These are phyloP conservation scores for Claviceps africana DNA, from an alignment of 2,329 filamentous ascomycete genomes.

Conservation along the genomic window DNA sequence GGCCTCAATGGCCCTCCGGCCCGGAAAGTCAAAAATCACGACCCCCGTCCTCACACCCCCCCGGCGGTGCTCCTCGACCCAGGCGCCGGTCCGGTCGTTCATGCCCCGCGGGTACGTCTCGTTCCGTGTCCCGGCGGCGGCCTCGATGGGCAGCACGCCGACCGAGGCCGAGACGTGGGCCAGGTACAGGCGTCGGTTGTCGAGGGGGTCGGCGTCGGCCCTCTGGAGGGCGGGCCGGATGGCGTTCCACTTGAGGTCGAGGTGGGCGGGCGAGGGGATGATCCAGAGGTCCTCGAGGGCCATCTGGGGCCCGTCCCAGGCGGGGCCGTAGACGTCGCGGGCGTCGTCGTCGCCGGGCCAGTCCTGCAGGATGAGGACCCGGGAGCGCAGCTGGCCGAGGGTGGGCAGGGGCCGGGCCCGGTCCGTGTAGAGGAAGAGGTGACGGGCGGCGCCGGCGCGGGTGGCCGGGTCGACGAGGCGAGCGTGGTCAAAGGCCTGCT, in stretches of 20 bases:
- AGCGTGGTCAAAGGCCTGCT: constrained; percentile 30
- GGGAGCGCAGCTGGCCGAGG: constrained; percentile 30
- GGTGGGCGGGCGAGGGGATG: constrained; percentile 26
- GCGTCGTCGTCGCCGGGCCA: constrained; percentile 18
- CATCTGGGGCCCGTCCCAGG: constrained; percentile 31
- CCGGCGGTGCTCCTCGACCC: constrained; percentile 19
- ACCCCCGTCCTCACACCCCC: constrained; percentile 25
- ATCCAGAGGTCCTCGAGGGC: constrained; percentile 33
- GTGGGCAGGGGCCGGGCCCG: constrained; percentile 23
- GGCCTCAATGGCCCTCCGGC: constrained; percentile 25
- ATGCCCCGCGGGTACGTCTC: constrained; percentile 26
- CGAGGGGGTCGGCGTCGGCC: constrained; percentile 18
- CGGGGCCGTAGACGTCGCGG: constrained; percentile 24
- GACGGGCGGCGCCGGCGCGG: constrained; percentile 18
- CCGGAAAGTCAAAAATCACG: constrained; percentile 36
- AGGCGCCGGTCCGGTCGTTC: constrained; percentile 34
- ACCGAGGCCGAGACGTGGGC: constrained; percentile 34
- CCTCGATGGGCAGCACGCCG: constrained; percentile 34
- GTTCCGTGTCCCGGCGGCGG: constrained; percentile 32
- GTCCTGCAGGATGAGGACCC: constrained; percentile 34
- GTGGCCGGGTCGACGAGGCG: constrained; percentile 21
- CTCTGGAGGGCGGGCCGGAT: constrained; percentile 26
- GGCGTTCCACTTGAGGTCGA: constrained; percentile 33
- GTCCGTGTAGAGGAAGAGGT: constrained; percentile 22
- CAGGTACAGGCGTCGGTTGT: constrained; percentile 27